A percentile compares a stretch with the other conserved stretches of the same genome.
phyloP scores from a whole-genome alignment of 352 stramenopile genomes.

The Phytophthora pluvialis region DNA sequence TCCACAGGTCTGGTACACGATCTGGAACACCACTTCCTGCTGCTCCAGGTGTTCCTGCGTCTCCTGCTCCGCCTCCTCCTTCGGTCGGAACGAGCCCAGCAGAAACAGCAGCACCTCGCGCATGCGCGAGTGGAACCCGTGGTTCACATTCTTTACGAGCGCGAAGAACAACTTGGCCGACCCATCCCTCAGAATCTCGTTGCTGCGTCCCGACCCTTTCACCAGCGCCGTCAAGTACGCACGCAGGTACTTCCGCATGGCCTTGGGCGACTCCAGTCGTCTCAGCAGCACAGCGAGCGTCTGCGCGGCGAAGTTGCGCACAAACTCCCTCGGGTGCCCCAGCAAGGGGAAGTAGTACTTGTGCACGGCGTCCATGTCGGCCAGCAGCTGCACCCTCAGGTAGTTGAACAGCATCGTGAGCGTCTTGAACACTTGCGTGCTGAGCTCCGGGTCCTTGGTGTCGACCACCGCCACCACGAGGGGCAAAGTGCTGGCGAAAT shows the following conservation, averaged over 20 bases:
- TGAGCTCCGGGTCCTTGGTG: slow-evolving; percentile 90
- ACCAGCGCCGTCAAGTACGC: slow-evolving; percentile 81
- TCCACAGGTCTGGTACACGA: slow-evolving; percentile 70
- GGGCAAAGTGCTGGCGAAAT: slow-evolving; percentile 70
- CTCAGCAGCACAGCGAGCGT: slow-evolving; percentile 86
- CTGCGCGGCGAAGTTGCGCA: slow-evolving; percentile 91
- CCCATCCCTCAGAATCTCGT: slow-evolving; percentile 79
- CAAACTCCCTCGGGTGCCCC: slow-evolving; percentile 82
- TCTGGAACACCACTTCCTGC: slow-evolving; percentile 58
- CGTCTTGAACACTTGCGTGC: slow-evolving; percentile 92
- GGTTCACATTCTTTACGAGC: slow-evolving; percentile 84
- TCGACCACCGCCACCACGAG: slow-evolving; percentile 82
- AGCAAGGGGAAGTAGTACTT: slow-evolving; percentile 92
- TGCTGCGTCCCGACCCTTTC: slow-evolving; percentile 60
- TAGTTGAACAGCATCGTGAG: slow-evolving; percentile 91
- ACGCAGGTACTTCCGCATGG: slow-evolving; percentile 81
- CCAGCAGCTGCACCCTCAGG: slow-evolving; percentile 80
- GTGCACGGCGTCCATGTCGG: slow-evolving; percentile 91
- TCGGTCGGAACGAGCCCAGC: slow-evolving; percentile 74
- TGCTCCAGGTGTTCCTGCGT: slow-evolving; percentile 33
- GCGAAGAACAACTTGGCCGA: slow-evolving; percentile 89
- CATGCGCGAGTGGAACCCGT: slow-evolving; percentile 89
- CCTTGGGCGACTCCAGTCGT: slow-evolving; percentile 76
- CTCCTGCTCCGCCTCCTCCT: slow-evolving; percentile 13
- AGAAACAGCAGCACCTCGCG: slow-evolving; percentile 77